Base-by-base conservation (phyloP, 805 yeast species). In the Suhomyces sp. region DNA sequence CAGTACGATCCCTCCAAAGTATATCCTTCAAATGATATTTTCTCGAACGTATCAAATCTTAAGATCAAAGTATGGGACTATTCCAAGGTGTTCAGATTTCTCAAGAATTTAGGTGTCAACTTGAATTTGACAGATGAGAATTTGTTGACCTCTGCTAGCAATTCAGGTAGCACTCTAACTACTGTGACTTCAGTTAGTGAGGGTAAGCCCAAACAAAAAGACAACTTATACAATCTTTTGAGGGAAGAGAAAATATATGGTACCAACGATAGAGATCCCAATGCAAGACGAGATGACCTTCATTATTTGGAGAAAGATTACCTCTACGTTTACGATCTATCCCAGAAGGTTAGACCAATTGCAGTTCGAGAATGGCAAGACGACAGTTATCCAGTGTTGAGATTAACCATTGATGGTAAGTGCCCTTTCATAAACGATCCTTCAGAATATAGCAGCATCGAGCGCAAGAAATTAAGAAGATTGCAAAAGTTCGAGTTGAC, bases 191-290 rank as follows among this genome's bases (percentile, higher is more conserved):
- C 37, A 6, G 33, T 13, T 12, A 26, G 14, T n/a, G 24, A 19
- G n/a, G 14, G 25, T 15, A 29, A 21, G 12, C 19, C 28, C 5
- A 44, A 44, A 16, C 43, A 33, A 20, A 28, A 42, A 4, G 59
- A 55, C 24, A 51, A 54, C 42, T 44, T 55, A 35, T 53, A 51
- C 33, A 76, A 81, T 31, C 68, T 91, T 43, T 71, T 91, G 48
- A 79, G 81, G 44, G 88, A 87, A 52, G 98, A 93, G 54, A 86
- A 86, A 51, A 61, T 86, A 10, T 80, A 77, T 55, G 97, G 96
- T 9, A 84, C 95, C 0, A 75, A 83, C 23, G 97, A 90, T 57
- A 76, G 95, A 46, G 96, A 90, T 56, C 93, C 95, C 9, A 74
- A 71, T 43, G 93, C 95, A 2, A 79, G 74, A 46, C 70, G 96